Evolutionary conservation across 78 protist species (phyloP).

Genomic region (Dictyostelium capitatum): DNA sequence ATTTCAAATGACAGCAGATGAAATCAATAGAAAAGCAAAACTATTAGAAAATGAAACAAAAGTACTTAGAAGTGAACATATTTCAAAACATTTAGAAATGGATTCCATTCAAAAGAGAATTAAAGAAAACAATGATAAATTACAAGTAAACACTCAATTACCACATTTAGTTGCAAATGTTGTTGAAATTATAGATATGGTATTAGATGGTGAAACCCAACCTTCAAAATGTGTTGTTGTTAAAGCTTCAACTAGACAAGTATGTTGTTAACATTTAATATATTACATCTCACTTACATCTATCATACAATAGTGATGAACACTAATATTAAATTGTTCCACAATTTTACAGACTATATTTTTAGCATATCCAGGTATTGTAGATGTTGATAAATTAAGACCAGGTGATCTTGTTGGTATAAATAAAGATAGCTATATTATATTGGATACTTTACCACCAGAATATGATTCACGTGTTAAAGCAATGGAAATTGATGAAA

Average conservation of each 20-base stretch:
- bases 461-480: constrained; percentile 99
- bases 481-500: constrained; percentile 99
- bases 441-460: constrained; percentile 97
- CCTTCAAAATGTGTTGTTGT: constrained; percentile 80
- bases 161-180: constrained; percentile 99
- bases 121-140: constrained; percentile 96
- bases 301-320: too few species aligned
- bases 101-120: constrained; percentile 82
- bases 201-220: constrained; percentile 75
- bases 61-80: constrained; percentile 57
- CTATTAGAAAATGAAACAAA: constrained; percentile 77
- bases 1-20: constrained; percentile 62
- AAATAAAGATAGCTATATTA: constrained; percentile 99
- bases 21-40: constrained; percentile 59
- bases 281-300: too few species aligned
- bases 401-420: constrained; percentile 99
- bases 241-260: constrained; percentile 81
- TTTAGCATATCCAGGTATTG: constrained; percentile 99
- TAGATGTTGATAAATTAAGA: constrained; percentile 91
- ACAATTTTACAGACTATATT: too few species aligned
- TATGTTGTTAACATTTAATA: too few species aligned
- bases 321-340: too few species aligned
- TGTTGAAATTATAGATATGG: constrained; percentile 95
- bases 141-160: constrained; percentile 96
- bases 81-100: constrained; percentile 81